Conservation (phyloP, 108 stramenopile species). For the Nannochloropsis oceanica region DNA sequence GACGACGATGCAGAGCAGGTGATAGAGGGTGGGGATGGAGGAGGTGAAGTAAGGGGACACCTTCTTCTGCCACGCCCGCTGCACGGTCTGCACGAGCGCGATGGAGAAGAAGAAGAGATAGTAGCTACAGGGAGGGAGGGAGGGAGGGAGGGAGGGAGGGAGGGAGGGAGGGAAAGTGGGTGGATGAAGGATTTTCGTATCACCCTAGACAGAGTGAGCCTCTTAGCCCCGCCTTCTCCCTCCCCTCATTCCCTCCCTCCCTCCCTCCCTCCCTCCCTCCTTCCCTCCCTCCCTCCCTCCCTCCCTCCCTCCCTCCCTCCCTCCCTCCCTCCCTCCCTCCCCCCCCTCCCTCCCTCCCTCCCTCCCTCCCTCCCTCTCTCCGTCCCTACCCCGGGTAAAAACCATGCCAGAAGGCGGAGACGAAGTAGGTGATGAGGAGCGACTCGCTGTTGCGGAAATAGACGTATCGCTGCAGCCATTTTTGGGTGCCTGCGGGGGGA, state of each 20-base stretch:
- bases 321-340: neutral
- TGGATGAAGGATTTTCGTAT: neutral
- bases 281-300: constrained; percentile 18
- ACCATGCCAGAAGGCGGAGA: constrained; percentile 90
- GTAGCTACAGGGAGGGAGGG: neutral
- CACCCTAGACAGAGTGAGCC: neutral
- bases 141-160: no score
- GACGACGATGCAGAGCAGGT: neutral
- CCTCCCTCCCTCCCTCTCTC: constrained; percentile 52
- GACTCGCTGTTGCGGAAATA: constrained; percentile 65
- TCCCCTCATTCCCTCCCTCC: no score
- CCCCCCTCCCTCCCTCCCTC: neutral
- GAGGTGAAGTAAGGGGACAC: constrained; percentile 2
- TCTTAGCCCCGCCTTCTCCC: neutral
- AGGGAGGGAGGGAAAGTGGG: no score
- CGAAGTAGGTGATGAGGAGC: constrained; percentile 59
- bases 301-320: constrained; percentile 85
- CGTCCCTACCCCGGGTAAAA: constrained; percentile 93
- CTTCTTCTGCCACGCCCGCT: neutral
- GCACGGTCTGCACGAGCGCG: neutral
- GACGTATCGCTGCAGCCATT: constrained; percentile 80
- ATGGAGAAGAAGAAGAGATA: neutral
- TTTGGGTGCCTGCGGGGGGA: neutral
- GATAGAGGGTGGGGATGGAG: neutral
- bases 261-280: neutral